These are phyloP conservation scores for Hylodesmum podocarpum DNA, from an alignment of 306 rosid genomes.

Conservation along the genomic window DNA sequence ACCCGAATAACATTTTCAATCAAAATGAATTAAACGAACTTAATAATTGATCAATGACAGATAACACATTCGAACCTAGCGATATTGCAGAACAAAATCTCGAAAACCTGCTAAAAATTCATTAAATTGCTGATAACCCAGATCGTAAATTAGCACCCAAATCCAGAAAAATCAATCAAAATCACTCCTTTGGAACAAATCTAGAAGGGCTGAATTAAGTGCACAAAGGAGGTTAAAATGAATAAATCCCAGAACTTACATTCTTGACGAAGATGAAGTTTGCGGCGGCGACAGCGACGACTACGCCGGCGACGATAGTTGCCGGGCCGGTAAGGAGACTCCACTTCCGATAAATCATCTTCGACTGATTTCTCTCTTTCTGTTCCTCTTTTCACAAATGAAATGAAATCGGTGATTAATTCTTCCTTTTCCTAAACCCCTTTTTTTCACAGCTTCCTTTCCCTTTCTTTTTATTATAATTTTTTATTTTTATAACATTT, in stretches of 20 bases:
- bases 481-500: too few relatives aligned
- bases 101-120: neutral
- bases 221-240: neutral
- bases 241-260: constrained; percentile 38
- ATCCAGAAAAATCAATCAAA: constrained; percentile 18
- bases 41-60: neutral
- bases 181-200: constrained; percentile 1
- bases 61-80: neutral
- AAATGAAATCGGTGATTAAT: neutral
- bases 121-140: neutral
- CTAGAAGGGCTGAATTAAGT: neutral
- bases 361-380: neutral
- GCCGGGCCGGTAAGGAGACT: constrained; percentile 75
- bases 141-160: neutral
- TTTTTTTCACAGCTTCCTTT: too few relatives aligned
- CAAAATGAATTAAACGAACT: neutral
- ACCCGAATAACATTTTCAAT: neutral
- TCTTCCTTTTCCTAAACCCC: too few relatives aligned
- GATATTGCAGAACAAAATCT: neutral
- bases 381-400: neutral
- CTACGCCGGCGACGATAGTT: constrained; percentile 60
- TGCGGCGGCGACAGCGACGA: constrained; percentile 51
- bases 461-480: too few relatives aligned
- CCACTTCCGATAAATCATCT: constrained; percentile 94
- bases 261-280: constrained; percentile 48